Percentiles rank a stretch among this genome's conserved stretches.
Conservation (phyloP, 1,139 yeast species). For the Diutina rugosa region DNA sequence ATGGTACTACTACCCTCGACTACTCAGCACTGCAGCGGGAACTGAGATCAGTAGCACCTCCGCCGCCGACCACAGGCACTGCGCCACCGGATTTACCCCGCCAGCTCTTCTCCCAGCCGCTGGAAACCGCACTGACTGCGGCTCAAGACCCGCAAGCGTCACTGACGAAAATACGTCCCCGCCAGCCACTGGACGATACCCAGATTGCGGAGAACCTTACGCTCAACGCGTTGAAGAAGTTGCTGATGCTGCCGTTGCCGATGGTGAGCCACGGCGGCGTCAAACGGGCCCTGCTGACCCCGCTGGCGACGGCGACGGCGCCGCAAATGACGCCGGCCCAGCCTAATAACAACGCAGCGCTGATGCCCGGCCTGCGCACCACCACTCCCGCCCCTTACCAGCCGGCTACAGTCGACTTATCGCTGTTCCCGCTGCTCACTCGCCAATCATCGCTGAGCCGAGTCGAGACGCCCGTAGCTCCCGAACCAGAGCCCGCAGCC, state of each 20-base stretch:
- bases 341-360: neutral
- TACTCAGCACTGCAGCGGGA: neutral
- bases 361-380: neutral
- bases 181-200: constrained; percentile 1
- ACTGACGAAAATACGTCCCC: neutral
- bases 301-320: constrained; percentile 3
- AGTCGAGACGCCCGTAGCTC: neutral
- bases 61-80: neutral
- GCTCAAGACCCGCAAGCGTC: neutral
- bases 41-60: neutral
- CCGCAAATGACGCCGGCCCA: neutral
- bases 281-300: constrained; percentile 5
- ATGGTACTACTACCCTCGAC: neutral
- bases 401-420: constrained; percentile 43
- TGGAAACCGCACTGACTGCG: neutral
- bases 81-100: neutral
- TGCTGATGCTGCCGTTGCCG: constrained; percentile 32
- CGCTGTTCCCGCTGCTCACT: constrained; percentile 34
- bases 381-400: constrained; percentile 20
- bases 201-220: constrained; percentile 31
- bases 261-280: constrained; percentile 7
- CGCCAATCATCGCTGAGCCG: constrained; percentile 14
- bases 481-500: neutral
- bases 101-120: neutral
- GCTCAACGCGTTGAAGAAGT: constrained; percentile 31